Base-by-base conservation (phyloP, 2,329 filamentous ascomycete species). In the Xylariomycetidae sp. region DNA sequence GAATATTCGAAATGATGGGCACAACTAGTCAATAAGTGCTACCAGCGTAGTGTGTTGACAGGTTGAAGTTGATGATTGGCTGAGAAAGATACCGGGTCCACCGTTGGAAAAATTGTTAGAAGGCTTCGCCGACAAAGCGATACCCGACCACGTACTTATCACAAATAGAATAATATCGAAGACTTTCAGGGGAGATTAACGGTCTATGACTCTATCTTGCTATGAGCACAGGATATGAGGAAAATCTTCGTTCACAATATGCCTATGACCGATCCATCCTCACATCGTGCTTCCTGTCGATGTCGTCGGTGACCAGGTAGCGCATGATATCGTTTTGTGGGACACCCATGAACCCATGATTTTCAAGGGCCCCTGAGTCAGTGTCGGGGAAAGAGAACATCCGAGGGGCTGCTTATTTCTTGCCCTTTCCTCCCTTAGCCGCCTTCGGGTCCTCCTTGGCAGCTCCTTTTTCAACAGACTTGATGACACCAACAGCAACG, bases 401-500 rank as follows among this genome's bases (percentile, higher is more conserved):
- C n/a, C n/a, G n/a, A n/a, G n/a, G n/a, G n/a, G n/a, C n/a, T n/a
- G 56, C 59, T 81, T 85, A 85, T 72, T 85, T 85, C 80, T 84
- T 84, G 64, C 64, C 61, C 74, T 80, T 80, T 71, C 75, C 79
- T 58, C 78, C 74, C 80, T 86, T 86, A 59, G 72, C 80, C 49
- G 67, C 31, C 55, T 63, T 63, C 8, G 20, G 20, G 46, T 54
- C 59, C 46, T 70, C 53, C 80, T 86, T 87, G n/a, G n/a, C n/a
- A n/a, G n/a, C n/a, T n/a, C n/a, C n/a, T n/a, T n/a, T n/a, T 56
- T 80, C 79, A 46, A 89, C 85, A 48, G 74, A 72, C 82, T 95
- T 95, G 79, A 94, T 90, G 72, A 94, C 87, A 83, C 88, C 86
- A 71, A 94, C 87, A 53, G 87, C 86, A 56, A 92, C 85, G 69